Conservation (phyloP, 371 early-diverging fungal genomes). For the Lichtheimia hyalospora region DNA sequence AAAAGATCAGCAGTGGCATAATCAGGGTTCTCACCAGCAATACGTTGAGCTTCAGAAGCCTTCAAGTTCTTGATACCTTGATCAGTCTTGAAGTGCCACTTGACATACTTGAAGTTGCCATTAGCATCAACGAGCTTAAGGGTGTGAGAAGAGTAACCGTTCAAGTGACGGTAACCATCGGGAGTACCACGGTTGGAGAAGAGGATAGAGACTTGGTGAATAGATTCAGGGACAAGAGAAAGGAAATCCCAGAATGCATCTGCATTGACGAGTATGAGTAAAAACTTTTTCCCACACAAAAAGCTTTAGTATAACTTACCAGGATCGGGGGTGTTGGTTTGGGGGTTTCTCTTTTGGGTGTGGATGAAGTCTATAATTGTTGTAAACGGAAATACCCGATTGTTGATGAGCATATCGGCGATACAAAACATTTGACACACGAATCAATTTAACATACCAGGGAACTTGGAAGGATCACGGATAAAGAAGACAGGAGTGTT, state of each 20-base stretch:
- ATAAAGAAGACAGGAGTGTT: constrained; percentile 72
- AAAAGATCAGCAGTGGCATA: constrained; percentile 77
- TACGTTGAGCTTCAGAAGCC: constrained; percentile 60
- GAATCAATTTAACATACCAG: constrained; percentile 20
- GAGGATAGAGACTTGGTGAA: constrained; percentile 79
- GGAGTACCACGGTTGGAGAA: constrained; percentile 85
- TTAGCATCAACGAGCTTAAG: constrained; percentile 73
- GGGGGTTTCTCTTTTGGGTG: constrained; percentile 80
- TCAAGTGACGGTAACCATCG: constrained; percentile 76
- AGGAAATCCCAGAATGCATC: constrained; percentile 74
- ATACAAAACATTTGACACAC: not conserved
- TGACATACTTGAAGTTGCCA: constrained; percentile 73
- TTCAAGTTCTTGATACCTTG: constrained; percentile 78
- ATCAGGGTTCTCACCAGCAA: constrained; percentile 73
- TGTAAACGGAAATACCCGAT: not conserved
- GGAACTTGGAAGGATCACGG: constrained; percentile 80
- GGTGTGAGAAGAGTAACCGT: constrained; percentile 80
- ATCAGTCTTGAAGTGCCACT: constrained; percentile 86
- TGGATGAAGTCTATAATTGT: constrained; percentile 69
- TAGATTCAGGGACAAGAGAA: constrained; percentile 73
- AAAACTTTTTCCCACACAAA: not conserved
- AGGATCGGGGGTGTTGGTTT: constrained; percentile 48
- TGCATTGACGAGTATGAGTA: not conserved
- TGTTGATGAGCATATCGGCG: not conserved
- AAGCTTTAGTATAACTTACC: constrained; percentile 1